These are phyloP conservation scores for Clarireedia monteithiana DNA, from an alignment of 2,329 filamentous ascomycete genomes.

Conservation along the genomic window DNA sequence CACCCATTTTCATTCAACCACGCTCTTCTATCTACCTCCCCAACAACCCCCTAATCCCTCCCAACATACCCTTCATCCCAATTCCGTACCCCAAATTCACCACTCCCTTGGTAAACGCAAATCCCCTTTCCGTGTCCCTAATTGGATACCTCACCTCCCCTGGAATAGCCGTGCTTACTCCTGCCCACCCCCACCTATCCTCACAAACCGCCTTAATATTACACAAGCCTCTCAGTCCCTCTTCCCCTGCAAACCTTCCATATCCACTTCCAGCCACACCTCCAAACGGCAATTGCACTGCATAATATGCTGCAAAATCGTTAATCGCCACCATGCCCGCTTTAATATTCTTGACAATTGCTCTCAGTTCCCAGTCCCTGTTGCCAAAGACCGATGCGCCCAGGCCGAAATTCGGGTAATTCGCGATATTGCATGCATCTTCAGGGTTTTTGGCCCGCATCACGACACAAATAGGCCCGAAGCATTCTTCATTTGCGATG, in stretches of 20 bases:
- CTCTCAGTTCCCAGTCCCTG: constrained; percentile 51
- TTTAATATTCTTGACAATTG: constrained; percentile 60
- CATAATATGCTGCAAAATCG: constrained; percentile 90
- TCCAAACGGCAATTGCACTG: constrained; percentile 90
- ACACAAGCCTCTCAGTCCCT: constrained; percentile 77
- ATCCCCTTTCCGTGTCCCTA: constrained; percentile 51
- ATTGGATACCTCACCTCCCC: constrained; percentile 77
- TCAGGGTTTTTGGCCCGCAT: constrained; percentile 61
- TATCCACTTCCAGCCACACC: constrained; percentile 76
- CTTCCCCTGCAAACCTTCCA: constrained; percentile 84
- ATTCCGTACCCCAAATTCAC: constrained; percentile 54
- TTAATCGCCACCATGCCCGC: constrained; percentile 93
- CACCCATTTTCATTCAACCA: no score
- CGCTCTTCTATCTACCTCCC: constrained; percentile 12
- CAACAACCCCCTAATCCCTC: constrained; percentile 27
- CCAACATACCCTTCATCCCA: constrained; percentile 21
- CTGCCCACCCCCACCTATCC: constrained; percentile 58
- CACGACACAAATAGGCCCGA: constrained; percentile 82
- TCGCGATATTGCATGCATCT: constrained; percentile 70
- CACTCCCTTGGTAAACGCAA: constrained; percentile 54
- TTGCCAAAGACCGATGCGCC: constrained; percentile 83
- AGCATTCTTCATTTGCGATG: constrained; percentile 86
- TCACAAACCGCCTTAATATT: constrained; percentile 82
- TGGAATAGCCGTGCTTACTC: constrained; percentile 71
- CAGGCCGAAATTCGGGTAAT: constrained; percentile 77